phyloP scores from a whole-genome alignment of 1,284 basidiomycete genomes.

The Lentinus polychrous region DNA sequence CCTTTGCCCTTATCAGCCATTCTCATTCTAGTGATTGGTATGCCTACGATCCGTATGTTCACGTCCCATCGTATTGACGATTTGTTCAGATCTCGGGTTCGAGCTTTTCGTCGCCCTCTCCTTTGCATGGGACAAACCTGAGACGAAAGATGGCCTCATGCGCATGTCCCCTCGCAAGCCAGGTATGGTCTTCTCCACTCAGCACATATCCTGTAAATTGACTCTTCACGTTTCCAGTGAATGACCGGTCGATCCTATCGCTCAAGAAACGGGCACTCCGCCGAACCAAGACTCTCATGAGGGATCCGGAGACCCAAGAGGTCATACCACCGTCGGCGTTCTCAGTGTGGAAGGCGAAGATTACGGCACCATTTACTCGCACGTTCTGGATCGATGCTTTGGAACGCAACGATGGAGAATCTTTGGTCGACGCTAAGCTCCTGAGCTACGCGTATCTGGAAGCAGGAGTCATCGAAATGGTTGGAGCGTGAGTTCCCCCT shows the following conservation, averaged over 20 bases:
- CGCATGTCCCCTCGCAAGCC: constrained; percentile 61
- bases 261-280: constrained; percentile 52
- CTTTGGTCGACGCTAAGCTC: constrained; percentile 51
- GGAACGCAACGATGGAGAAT: constrained; percentile 49
- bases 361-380: constrained; percentile 50
- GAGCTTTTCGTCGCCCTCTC: constrained; percentile 30
- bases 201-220: background rate
- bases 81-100: background rate
- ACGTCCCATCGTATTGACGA: constrained; percentile 2
- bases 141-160: constrained; percentile 60
- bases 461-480: constrained; percentile 52
- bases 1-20: constrained; percentile 62
- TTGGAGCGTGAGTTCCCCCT: constrained; percentile 37
- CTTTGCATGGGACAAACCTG: constrained; percentile 67
- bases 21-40: constrained; percentile 62
- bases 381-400: constrained; percentile 52
- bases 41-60: constrained; percentile 11
- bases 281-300: constrained; percentile 50
- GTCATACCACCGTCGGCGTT: constrained; percentile 36
- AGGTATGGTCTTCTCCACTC: constrained; percentile 26
- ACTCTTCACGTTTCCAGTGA: constrained; percentile 32
- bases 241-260: constrained; percentile 44
- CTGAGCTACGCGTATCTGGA: constrained; percentile 67
- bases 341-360: constrained; percentile 28
- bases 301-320: constrained; percentile 47